Percentiles rank a stretch among this genome's conserved stretches.
Evolutionary conservation across 805 yeast genomes (phyloP).

Genomic region (Candida pseudoglaebosa): DNA sequence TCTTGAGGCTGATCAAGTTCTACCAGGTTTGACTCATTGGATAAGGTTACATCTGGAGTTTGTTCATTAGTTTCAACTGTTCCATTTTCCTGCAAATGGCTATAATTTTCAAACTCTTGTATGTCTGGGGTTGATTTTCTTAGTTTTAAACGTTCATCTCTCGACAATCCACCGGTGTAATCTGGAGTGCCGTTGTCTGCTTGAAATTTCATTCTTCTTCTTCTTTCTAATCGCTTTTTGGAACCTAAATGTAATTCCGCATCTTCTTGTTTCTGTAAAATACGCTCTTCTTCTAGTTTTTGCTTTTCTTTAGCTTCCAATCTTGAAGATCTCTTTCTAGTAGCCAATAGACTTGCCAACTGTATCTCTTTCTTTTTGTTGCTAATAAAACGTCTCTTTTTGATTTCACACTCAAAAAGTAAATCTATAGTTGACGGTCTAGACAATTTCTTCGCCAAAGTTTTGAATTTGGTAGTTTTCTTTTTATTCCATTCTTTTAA

Average conservation of each 20-base stretch:
- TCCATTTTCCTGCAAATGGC: background rate
- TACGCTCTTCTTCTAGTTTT: constrained; percentile 50
- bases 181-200: constrained; percentile 10
- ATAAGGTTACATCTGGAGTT: background rate
- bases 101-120: background rate
- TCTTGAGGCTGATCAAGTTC: no score
- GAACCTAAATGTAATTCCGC: constrained; percentile 43
- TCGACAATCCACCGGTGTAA: constrained; percentile 20
- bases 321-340: constrained; percentile 72
- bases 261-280: constrained; percentile 42
- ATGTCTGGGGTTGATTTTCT: constrained; percentile 19
- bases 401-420: constrained; percentile 40
- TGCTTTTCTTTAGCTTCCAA: constrained; percentile 58
- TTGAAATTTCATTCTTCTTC: constrained; percentile 19
- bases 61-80: background rate
- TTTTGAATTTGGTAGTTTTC: constrained; percentile 24
- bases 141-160: constrained; percentile 31
- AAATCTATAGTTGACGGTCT: constrained; percentile 15
- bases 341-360: constrained; percentile 57
- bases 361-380: constrained; percentile 61
- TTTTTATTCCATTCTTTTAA: constrained; percentile 13
- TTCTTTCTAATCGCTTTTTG: constrained; percentile 37
- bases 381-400: constrained; percentile 49
- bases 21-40: no score
- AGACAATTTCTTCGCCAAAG: constrained; percentile 15